Base-by-base conservation (phyloP, 352 stramenopile genomes). In the Phytophthora hybrid region DNA sequence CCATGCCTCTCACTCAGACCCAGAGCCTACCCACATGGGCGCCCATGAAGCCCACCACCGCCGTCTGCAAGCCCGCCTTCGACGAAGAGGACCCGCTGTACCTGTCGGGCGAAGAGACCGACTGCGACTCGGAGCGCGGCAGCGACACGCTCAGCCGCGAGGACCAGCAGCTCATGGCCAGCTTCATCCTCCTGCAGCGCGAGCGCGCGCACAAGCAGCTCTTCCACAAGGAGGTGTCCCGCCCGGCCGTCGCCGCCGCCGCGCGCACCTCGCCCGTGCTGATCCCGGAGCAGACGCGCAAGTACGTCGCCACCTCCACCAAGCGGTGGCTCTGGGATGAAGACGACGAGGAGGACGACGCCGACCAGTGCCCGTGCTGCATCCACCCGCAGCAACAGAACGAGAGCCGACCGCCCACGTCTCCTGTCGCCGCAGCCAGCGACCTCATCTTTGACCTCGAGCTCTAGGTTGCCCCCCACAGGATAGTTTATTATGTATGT, bases 361-460 rank as follows among this genome's bases (percentile, higher is more conserved):
- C 57, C 59, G 61, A 77, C 14, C 61, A 80, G 39, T 91, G 79
- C 61, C 41, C 74, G 19, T 91, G 83, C 73, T 79, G 78, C 47
- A 77, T 77, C 57, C 80, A 85, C 60, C 16, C 1, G 13, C 13
- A 18, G 41, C 41, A 19, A 14, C 56, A 71, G 61, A 66, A 63
- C 55, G 67, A 74, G 55, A 59, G 0, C 47, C 52, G 63, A 44
- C 57, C 53, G 19, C 21, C 55, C 37, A 13, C 32, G 39, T 8
- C n/a, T 6, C 3, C 59, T 23, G 51, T 67, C 16, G 62, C 63
- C 16, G 56, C 66, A 18, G 29, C 63, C 26, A 80, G 73, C 69
- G 83, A 93, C 46, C 79, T 93, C 70, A 83, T 93, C 39, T 93
- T 93, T 49, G 83, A 90, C 39, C 68, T 93, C 54, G 85, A 93